Evolutionary conservation across 306 rosid species (phyloP), one percentile per base, ranked within the genome.

Genomic region (Vigna trinervia): DNA sequence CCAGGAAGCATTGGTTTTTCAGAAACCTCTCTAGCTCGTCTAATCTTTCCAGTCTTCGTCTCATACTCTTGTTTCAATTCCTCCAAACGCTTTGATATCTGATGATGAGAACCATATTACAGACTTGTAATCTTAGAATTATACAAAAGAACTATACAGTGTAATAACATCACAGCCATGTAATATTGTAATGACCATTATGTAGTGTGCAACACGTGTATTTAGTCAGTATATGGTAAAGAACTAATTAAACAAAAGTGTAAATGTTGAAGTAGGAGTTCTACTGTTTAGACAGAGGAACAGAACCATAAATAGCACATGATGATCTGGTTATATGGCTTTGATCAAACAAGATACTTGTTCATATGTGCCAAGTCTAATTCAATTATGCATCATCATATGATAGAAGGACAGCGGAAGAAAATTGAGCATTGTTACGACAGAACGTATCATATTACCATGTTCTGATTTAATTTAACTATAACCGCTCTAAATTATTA

Each of bases 11-110:
- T 53, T 57, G 70, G 68, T 75, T 89, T 81, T 81, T 59, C 79
- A 51, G 77, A 56, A 32, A 52, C 34, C 52, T 74, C 89, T 15
- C 79, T 34, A 5, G 84, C 67, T 62, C 71, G 75, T 74, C 47
- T 68, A 17, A 20, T 14, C 79, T 84, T 92, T 56, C 90, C 95
- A 19, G 86, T 85, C 85, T 89, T 87, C 80, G 76, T 83, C 82
- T 94, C 95, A 51, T 94, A 92, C 76, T 89, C 89, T 46, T 63
- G 85, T 76, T 59, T 86, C 82, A 91, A 78, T 74, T 89, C 96
- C 83, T 88, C 92, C 82, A 94, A 87, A 61, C 91, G 90, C 81
- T 79, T 90, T 15, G 96, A 88, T 58, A 94, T 89, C 98, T 94
- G 76, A 74, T 63, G 52, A 80, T 63, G 57, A 80, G 47, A 34